Percentiles rank a stretch among this genome's conserved stretches.
Conservation (phyloP, 768 basidiomycete genomes). For the Favolaschia claudopus region DNA sequence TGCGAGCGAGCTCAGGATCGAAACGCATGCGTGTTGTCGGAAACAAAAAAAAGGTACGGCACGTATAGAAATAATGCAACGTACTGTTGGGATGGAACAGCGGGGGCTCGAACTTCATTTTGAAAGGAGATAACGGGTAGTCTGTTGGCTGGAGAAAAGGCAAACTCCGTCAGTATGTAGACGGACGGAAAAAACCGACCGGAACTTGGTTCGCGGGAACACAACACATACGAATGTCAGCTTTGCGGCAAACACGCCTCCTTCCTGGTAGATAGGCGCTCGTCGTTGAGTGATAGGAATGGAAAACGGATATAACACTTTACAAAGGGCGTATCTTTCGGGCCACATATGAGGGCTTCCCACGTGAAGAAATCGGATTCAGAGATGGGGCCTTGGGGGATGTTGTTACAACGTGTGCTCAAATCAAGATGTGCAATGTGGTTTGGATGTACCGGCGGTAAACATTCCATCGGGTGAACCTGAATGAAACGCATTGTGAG, state of each 20-base stretch:
- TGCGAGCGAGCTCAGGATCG: no score
- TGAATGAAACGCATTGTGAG: constrained; percentile 33
- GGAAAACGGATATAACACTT: constrained; percentile 35
- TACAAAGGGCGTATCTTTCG: constrained; percentile 94
- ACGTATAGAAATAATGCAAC: no score
- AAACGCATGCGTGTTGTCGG: no score
- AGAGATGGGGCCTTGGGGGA: constrained; percentile 75
- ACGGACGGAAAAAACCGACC: not conserved
- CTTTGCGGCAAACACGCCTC: constrained; percentile 92
- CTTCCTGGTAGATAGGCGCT: constrained; percentile 72
- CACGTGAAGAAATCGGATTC: constrained; percentile 96
- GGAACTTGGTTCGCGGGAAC: constrained; percentile 41
- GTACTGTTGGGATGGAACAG: constrained; percentile 97
- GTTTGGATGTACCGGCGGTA: constrained; percentile 77
- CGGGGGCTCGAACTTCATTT: constrained; percentile 98
- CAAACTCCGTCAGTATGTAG: not conserved
- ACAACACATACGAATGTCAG: constrained; percentile 92
- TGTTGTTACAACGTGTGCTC: not conserved
- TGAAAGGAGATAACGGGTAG: constrained; percentile 98
- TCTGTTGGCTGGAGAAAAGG: constrained; percentile 71
- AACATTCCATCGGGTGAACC: constrained; percentile 96
- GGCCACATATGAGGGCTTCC: constrained; percentile 94
- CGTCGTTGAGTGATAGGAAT: constrained; percentile 4
- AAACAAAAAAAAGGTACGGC: constrained; percentile 3
- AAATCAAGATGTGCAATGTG: not conserved